Base-by-base conservation (phyloP, 2,329 filamentous ascomycete species). In the Ophiostoma quercus region DNA sequence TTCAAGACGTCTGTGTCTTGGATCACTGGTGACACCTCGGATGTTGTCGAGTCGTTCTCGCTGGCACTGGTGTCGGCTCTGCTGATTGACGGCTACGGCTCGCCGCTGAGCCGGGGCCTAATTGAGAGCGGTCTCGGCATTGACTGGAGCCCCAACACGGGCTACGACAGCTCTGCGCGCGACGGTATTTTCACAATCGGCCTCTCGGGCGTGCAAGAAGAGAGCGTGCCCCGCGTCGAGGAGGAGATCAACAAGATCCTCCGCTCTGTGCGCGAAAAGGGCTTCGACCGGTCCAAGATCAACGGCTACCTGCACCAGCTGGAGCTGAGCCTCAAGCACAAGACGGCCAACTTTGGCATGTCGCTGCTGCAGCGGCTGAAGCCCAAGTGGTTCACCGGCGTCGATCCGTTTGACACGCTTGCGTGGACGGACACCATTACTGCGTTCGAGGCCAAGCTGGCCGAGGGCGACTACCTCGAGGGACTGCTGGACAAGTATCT, bases 321-420 rank as follows among this genome's bases (percentile, higher is more conserved):
- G 3, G 95, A 99, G 77, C 84, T 99, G n/a, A 86, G 89, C 0
- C 81, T 98, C 67, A 97, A 97, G 80, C 93, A 99, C 81, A 98
- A 98, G 83, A 97, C 93, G 0, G 92, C 95, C 69, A 93, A 91
- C 76, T 99, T 99, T 77, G 95, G 95, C 16, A 92, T 97, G 84
- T 89, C 90, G 22, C 86, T 98, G 68, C 87, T 99, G 79, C 92
- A 97, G 75, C 88, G 94, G 60, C 84, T 97, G 8, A 92, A 96
- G 77, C 90, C 92, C 1, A 90, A 91, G 71, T 99, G 95, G 95
- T 98, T 99, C 80, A 96, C 95, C 70, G 95, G 94, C 5, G 88
- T 93, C 3, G 92, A 98, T 77, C 94, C 95, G 0, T 96, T 98
- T 79, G 89, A 96, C 74, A 89, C 92, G 14, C 82, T 99, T 47